Conservation (phyloP, 768 basidiomycete genomes). For the Pholiota conissans region DNA sequence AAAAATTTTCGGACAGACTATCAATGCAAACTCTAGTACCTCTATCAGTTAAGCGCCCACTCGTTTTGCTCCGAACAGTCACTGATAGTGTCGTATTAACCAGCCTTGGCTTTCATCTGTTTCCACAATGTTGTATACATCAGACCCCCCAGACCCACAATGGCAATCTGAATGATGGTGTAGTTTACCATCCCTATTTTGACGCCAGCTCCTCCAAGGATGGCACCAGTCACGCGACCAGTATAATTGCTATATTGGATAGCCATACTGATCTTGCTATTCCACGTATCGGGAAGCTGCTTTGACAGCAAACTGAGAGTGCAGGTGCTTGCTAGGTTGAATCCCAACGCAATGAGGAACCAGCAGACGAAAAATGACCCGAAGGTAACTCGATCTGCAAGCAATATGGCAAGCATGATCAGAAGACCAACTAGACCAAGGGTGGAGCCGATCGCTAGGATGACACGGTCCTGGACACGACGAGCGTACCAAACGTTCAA, state of each 20-base stretch:
- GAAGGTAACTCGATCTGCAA: conserved; percentile 40
- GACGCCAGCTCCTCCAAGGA: conserved; percentile 67
- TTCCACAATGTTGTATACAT: conserved; percentile 60
- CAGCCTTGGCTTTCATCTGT: conserved; percentile 63
- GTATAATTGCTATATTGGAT: conserved; percentile 72
- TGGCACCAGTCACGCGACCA: conserved; percentile 64
- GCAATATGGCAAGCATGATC: conserved; percentile 47
- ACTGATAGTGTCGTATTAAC: no score
- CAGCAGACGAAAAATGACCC: conserved; percentile 49
- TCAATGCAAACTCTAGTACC: no score
- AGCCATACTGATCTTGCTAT: conserved; percentile 50
- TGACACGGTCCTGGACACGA: conserved; percentile 59
- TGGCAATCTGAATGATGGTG: conserved; percentile 56
- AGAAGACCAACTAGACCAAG: conserved; percentile 55
- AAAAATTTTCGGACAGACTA: no score
- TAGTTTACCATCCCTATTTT: conserved; percentile 62
- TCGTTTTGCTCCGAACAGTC: no score
- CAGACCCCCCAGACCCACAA: conserved; percentile 57
- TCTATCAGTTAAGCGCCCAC: no score
- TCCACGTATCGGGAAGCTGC: conserved; percentile 65
- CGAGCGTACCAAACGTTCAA: conserved; percentile 56
- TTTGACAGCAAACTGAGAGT: conserved; percentile 69
- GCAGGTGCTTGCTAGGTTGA: conserved; percentile 71
- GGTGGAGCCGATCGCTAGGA: conserved; percentile 51
- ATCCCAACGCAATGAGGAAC: conserved; percentile 67